A percentile compares a stretch with the other conserved stretches of the same genome.
Evolutionary conservation across 352 stramenopile species (phyloP).

Genomic region (Pythium volutum): DNA sequence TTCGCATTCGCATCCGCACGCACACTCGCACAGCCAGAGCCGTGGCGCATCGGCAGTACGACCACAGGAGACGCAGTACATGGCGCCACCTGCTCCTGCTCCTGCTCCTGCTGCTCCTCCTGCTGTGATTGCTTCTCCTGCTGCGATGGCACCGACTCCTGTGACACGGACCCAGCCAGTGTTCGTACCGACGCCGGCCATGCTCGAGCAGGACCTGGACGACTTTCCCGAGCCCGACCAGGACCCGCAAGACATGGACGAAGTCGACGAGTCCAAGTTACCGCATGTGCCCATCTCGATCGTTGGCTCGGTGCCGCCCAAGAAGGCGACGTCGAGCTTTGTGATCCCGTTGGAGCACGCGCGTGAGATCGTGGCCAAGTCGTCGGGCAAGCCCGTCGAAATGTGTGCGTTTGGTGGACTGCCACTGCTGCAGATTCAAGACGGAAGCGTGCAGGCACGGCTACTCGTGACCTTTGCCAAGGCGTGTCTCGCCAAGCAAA

Average conservation of each 20-base stretch:
- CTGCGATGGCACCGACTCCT: background rate
- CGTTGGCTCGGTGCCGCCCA: conserved; percentile 13
- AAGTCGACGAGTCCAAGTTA: conserved; percentile 16
- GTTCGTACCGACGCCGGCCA: background rate
- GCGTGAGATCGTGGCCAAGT: conserved; percentile 50
- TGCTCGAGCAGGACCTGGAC: conserved; percentile 6
- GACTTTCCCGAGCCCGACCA: conserved; percentile 11
- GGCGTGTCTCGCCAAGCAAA: conserved; percentile 66
- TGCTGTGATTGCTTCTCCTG: background rate
- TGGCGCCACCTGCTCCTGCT: background rate
- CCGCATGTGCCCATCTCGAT: conserved; percentile 21
- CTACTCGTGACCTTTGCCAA: conserved; percentile 73
- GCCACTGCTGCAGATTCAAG: conserved; percentile 51
- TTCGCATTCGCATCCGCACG: no score
- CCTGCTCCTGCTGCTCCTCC: background rate
- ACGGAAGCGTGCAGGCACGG: conserved; percentile 65
- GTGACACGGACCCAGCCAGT: background rate
- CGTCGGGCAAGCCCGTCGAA: conserved; percentile 50
- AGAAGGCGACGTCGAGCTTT: conserved; percentile 20
- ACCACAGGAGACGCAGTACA: background rate
- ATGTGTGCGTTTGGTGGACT: conserved; percentile 65
- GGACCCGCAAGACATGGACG: background rate
- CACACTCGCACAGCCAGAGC: background rate
- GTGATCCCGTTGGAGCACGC: conserved; percentile 24
- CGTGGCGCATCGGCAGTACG: background rate